Evolutionary conservation across 345 rosid species (phyloP), one percentile per base, ranked within the genome.

Genomic region (Eucalyptus rudis): DNA sequence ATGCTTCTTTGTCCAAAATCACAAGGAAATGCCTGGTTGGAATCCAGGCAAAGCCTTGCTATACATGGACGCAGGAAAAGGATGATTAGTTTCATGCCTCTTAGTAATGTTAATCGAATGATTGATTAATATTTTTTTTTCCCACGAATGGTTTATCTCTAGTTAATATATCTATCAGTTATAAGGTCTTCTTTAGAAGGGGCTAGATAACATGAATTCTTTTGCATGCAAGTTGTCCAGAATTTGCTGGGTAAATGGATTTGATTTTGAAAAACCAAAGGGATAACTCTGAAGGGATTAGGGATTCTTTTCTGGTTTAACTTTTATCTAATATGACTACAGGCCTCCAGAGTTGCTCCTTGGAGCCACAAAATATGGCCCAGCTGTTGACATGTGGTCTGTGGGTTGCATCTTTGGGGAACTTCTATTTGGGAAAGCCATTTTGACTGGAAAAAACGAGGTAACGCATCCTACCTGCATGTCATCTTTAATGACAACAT

Each of bases 321-420:
- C 40, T 76, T 76, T 76, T 76, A 36, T 76, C 83, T 76, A 44
- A 76, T 68, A 68, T 76, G 45, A 76, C 47, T 76, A 50, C 93
- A 97, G 99, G 91, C 99, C 99, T 50, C 99, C 99, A 19, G 99
- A 97, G 89, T 94, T 97, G 93, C 94, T 97, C 66, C 99, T 97
- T 91, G 99, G 99, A 88, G 94, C 99, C 87, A 96, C 99, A 33
- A 96, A 96, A 90, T 97, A 97, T 91, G 98, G 99, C 86, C 99
- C 99, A 87, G 98, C 99, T 51, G 98, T 96, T 91, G 99, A 96
- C 89, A 97, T 96, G 96, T 96, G 99, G 99, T 96, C 99, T 10
- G 99, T 96, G 85, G 99, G 99, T 88, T 97, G 99, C 87, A 96
- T 97, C 86, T 95, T 97, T 93, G 99, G 99, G 44, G 99, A 97